A percentile compares a stretch with the other conserved stretches of the same genome.
Evolutionary conservation across 129 eudicot species (phyloP).

Genomic region (Tanacetum coccineum): DNA sequence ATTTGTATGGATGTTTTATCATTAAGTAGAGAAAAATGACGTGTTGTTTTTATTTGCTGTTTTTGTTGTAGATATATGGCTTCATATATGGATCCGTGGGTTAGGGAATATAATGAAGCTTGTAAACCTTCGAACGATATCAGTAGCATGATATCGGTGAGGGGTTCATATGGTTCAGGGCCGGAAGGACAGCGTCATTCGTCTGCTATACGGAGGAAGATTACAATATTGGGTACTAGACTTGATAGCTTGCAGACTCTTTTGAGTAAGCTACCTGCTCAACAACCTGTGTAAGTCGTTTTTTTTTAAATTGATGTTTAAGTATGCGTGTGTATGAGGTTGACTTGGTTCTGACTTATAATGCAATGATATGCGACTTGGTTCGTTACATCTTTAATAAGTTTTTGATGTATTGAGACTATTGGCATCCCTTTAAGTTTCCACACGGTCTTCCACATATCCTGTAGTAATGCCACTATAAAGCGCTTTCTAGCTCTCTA

Average conservation of each 20-base stretch:
- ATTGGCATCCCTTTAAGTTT: no score
- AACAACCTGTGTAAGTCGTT: constrained; percentile 39
- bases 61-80: constrained; percentile 46
- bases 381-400: no score
- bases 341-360: neutral
- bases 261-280: constrained; percentile 59
- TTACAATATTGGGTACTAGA: constrained; percentile 72
- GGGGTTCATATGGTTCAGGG: constrained; percentile 50
- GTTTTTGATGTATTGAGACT: no score
- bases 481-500: no score
- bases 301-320: neutral
- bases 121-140: constrained; percentile 68
- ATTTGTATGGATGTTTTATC: constrained; percentile 1
- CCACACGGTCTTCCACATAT: no score
- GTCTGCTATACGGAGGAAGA: constrained; percentile 63
- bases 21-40: constrained; percentile 7
- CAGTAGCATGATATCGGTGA: constrained; percentile 59
- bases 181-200: constrained; percentile 73
- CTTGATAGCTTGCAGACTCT: constrained; percentile 64
- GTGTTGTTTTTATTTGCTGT: neutral
- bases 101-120: constrained; percentile 70
- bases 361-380: no score
- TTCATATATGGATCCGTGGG: constrained; percentile 63
- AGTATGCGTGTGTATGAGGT: neutral
- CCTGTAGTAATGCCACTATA: no score